phyloP scores from a whole-genome alignment of 2,329 filamentous ascomycete species.

The Cytospora chrysosperma region DNA sequence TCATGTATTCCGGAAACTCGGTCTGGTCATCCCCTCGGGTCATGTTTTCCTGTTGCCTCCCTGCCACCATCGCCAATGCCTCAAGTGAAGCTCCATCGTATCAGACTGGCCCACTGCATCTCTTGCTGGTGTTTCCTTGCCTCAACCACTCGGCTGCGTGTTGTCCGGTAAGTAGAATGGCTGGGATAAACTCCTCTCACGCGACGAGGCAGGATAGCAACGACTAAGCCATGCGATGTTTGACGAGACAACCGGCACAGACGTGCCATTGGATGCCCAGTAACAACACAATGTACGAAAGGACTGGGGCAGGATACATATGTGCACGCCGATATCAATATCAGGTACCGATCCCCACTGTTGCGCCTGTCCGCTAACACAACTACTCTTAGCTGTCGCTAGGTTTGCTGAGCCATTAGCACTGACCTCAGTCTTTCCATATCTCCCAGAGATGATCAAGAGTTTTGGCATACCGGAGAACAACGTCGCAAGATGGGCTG shows the following conservation, averaged over 20 bases:
- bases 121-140: constrained; percentile 13
- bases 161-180: constrained; percentile 1
- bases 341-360: constrained; percentile 25
- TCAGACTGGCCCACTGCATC: not conserved
- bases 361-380: constrained; percentile 34
- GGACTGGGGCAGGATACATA: not conserved
- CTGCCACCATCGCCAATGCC: constrained; percentile 16
- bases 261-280: not conserved
- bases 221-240: not conserved
- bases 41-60: not conserved
- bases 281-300: not conserved
- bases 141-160: constrained; percentile 8
- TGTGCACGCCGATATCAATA: too few species aligned
- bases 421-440: constrained; percentile 70
- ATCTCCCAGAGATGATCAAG: constrained; percentile 78
- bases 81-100: constrained; percentile 17
- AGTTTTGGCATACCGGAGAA: constrained; percentile 71
- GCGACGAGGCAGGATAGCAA: not conserved
- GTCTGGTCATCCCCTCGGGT: not conserved
- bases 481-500: constrained; percentile 78
- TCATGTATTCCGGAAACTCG: constrained; percentile 12
- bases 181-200: not conserved
- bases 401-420: constrained; percentile 75
- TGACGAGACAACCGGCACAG: not conserved
- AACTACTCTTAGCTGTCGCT: constrained; percentile 60